Evolutionary conservation across 1,284 basidiomycete genomes (phyloP).

Genomic region (Boletus nobilissimus): DNA sequence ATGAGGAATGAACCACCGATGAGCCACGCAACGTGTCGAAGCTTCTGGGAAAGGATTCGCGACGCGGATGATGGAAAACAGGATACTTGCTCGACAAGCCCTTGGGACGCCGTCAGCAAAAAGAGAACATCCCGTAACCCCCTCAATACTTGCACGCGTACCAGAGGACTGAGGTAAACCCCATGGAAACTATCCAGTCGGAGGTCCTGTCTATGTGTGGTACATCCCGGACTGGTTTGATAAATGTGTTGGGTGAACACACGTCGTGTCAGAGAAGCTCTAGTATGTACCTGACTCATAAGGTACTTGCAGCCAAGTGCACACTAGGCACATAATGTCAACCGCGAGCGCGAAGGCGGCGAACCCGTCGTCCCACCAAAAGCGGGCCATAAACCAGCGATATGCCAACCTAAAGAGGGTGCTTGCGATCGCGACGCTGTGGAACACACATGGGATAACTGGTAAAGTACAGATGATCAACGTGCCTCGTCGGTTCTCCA

Average conservation of each 20-base stretch:
- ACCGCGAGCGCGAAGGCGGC: conserved; percentile 38
- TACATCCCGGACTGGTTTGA: background rate
- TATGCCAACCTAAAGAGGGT: conserved; percentile 41
- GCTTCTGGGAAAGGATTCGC: conserved; percentile 22
- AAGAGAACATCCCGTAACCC: too few species aligned
- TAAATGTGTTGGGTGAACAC: background rate
- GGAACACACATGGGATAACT: conserved; percentile 32
- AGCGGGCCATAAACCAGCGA: conserved; percentile 29
- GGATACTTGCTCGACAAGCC: conserved; percentile 40
- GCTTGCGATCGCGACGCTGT: conserved; percentile 38
- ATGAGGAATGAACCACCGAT: conserved; percentile 32
- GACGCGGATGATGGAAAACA: conserved; percentile 39
- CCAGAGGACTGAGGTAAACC: conserved; percentile 39
- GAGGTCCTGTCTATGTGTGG: background rate
- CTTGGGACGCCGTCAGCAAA: conserved; percentile 26
- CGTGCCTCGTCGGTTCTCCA: background rate
- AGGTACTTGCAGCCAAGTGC: conserved; percentile 8
- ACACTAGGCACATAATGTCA: conserved; percentile 33
- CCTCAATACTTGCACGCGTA: conserved; percentile 7
- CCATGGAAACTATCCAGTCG: conserved; percentile 32
- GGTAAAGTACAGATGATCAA: background rate
- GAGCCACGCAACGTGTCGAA: conserved; percentile 18
- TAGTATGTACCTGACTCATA: conserved; percentile 17
- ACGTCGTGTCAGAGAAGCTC: background rate
- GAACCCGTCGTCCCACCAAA: conserved; percentile 46